phyloP scores from a whole-genome alignment of 768 basidiomycete species.

The Suillus decipiens region DNA sequence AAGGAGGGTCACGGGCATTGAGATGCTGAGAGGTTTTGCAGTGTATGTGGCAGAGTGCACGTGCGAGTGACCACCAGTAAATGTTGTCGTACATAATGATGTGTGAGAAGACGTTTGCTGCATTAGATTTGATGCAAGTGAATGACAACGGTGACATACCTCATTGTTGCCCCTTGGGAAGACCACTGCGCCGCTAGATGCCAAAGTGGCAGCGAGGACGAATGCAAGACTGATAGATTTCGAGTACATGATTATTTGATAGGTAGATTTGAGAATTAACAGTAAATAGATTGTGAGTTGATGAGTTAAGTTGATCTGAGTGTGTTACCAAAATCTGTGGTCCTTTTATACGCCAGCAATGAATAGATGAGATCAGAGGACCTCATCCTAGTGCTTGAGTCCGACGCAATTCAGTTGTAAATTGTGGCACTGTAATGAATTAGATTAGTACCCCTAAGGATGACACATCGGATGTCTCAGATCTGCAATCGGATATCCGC shows the following conservation, averaged over 20 bases:
- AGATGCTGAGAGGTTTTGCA: too few relatives aligned
- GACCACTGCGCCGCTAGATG: background rate
- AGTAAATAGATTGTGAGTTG: background rate
- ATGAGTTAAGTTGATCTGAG: background rate
- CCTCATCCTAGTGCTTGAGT: background rate
- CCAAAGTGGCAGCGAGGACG: slow-evolving; percentile 1
- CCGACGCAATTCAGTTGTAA: background rate
- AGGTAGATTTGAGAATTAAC: background rate
- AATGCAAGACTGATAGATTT: slow-evolving; percentile 5
- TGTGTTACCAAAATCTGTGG: background rate
- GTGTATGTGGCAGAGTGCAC: too few relatives aligned
- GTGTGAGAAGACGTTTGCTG: too few relatives aligned
- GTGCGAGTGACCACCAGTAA: too few relatives aligned
- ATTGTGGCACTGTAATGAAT: background rate
- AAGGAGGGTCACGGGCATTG: background rate
- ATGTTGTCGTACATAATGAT: too few relatives aligned
- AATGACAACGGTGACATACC: background rate
- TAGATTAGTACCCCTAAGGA: background rate
- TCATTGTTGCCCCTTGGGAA: background rate
- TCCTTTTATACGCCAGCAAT: background rate
- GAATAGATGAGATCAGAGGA: too few relatives aligned
- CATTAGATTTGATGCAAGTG: background rate
- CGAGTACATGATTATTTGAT: background rate
- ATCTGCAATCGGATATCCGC: background rate
- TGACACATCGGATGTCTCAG: background rate